Conservation (phyloP, 305 asterid genomes). For the Fraxinus greggii region DNA sequence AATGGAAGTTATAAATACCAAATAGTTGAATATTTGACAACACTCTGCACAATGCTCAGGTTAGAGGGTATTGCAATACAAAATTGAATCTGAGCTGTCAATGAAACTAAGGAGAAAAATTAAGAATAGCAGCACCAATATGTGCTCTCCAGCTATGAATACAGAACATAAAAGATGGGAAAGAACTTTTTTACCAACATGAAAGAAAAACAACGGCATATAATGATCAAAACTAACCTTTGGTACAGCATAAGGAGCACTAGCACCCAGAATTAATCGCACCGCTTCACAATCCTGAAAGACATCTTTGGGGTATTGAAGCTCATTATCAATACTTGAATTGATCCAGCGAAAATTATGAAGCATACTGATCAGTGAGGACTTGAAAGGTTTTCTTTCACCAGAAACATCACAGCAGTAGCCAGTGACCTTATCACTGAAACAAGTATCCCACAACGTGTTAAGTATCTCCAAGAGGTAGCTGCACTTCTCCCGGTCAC, state of each 20-base stretch:
- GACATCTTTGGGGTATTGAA: slow-evolving; percentile 68
- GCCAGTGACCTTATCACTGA: slow-evolving; percentile 60
- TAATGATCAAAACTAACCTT: slow-evolving; percentile 48
- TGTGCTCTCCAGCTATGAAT: slow-evolving; percentile 12
- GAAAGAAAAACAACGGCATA: background rate
- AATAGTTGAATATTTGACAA: background rate
- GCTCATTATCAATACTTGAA: slow-evolving; percentile 52
- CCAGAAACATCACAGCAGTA: slow-evolving; percentile 47
- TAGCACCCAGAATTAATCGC: slow-evolving; percentile 59
- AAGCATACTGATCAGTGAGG: slow-evolving; percentile 54
- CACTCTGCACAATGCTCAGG: background rate
- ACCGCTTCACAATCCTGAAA: slow-evolving; percentile 80
- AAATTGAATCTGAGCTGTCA: background rate
- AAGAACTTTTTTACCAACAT: background rate
- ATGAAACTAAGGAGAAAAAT: background rate
- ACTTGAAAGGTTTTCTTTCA: slow-evolving; percentile 46
- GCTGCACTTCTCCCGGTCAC: slow-evolving; percentile 60
- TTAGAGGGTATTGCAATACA: background rate
- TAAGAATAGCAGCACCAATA: background rate
- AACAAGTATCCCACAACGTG: slow-evolving; percentile 76
- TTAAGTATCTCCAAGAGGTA: slow-evolving; percentile 82
- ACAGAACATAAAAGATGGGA: slow-evolving; percentile 19
- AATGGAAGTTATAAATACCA: background rate
- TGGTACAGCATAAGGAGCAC: slow-evolving; percentile 72
- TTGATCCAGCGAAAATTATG: slow-evolving; percentile 66